These are phyloP conservation scores for Thermochaetoides dissita DNA, from an alignment of 2,329 filamentous ascomycete species.

Conservation along the genomic window DNA sequence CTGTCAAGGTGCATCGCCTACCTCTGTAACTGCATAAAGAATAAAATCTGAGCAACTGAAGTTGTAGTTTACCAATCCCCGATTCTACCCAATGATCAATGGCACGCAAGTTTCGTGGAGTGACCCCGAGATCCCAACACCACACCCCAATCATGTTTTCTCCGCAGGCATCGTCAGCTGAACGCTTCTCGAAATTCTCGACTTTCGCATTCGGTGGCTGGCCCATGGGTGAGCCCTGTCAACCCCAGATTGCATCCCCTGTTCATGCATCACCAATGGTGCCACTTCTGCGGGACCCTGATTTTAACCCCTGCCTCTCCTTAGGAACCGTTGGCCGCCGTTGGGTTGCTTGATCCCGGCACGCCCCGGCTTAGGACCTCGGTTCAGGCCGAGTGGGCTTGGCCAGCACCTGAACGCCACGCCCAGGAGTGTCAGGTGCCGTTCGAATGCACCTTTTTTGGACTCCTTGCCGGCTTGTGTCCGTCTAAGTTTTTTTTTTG, in stretches of 20 bases:
- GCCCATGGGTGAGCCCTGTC: neutral
- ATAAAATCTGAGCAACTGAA: too few species aligned
- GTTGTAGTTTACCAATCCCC: too few species aligned
- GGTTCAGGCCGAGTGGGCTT: neutral
- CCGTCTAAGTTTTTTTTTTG: too few species aligned
- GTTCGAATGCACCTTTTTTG: neutral
- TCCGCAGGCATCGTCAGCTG: too few species aligned
- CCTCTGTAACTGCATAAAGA: too few species aligned
- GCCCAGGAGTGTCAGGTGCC: neutral
- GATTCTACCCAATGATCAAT: too few species aligned
- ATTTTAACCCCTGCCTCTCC: neutral
- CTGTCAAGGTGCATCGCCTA: too few species aligned
- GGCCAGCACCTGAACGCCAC: neutral
- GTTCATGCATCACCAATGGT: neutral
- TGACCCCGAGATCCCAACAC: too few species aligned
- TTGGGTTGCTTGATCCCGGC: neutral
- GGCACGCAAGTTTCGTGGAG: too few species aligned
- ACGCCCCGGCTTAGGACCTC: neutral
- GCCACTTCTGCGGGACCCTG: neutral
- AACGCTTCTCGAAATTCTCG: too few species aligned
- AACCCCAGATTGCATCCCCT: neutral
- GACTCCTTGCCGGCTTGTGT: neutral
- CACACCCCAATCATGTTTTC: too few species aligned
- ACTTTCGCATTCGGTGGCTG: too few species aligned
- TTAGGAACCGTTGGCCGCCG: constrained; percentile 1